phyloP scores from a whole-genome alignment of 208 protist genomes.

The Crithidia fasciculata region DNA sequence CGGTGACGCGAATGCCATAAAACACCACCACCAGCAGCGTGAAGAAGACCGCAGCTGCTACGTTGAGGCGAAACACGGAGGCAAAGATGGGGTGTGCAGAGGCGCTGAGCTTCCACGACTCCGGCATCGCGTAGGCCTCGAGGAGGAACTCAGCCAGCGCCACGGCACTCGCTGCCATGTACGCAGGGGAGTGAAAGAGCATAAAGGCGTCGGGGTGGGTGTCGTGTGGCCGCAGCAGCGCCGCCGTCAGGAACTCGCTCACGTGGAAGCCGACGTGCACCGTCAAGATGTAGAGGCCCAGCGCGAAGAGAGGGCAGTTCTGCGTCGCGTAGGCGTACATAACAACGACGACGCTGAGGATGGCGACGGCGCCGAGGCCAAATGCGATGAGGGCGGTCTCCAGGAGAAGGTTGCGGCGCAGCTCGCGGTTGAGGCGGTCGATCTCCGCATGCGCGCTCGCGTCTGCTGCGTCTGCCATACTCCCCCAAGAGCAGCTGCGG shows the following conservation, averaged over 20 bases:
- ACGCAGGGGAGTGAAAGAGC: slow-evolving; percentile 79
- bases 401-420: slow-evolving; percentile 50
- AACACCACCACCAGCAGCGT: slow-evolving; percentile 49
- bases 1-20: slow-evolving; percentile 77
- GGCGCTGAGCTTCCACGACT: slow-evolving; percentile 55
- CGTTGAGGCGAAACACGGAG: slow-evolving; percentile 53
- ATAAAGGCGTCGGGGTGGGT: slow-evolving; percentile 82
- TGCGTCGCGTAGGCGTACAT: slow-evolving; percentile 40
- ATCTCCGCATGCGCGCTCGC: neutral
- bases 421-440: slow-evolving; percentile 18
- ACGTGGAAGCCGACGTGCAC: slow-evolving; percentile 78
- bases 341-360: slow-evolving; percentile 38
- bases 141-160: slow-evolving; percentile 77
- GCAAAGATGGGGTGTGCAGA: slow-evolving; percentile 2
- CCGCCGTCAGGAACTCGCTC: slow-evolving; percentile 75
- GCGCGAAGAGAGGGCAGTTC: slow-evolving; percentile 48
- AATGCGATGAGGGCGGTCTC: slow-evolving; percentile 67
- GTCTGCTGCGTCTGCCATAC: neutral
- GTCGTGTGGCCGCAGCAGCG: slow-evolving; percentile 56
- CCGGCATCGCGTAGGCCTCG: slow-evolving; percentile 60
- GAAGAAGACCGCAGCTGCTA: slow-evolving; percentile 32
- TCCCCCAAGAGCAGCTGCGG: too few relatives aligned
- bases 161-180: slow-evolving; percentile 49
- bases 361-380: slow-evolving; percentile 46
- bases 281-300: slow-evolving; percentile 67